Conservation (phyloP, 352 stramenopile genomes). For the Globisporangium barbulae region DNA sequence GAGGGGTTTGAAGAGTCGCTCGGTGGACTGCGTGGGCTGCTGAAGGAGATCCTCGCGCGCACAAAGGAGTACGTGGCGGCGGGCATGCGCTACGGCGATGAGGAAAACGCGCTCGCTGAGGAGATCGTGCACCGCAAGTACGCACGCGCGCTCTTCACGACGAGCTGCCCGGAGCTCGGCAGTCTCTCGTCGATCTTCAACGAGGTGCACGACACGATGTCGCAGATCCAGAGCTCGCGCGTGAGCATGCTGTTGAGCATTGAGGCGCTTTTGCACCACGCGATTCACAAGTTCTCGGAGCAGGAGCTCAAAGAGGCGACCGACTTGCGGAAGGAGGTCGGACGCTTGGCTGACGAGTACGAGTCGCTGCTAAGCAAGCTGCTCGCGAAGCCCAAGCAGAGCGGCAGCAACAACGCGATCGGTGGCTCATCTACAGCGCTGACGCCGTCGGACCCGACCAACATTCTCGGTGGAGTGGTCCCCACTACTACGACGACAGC, state of each 20-base stretch:
- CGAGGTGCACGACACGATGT: conserved; percentile 79
- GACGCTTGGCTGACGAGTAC: conserved; percentile 73
- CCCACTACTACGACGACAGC: neutral
- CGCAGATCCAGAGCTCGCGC: conserved; percentile 77
- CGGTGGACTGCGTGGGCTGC: conserved; percentile 47
- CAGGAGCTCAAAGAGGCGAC: conserved; percentile 72
- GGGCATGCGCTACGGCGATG: conserved; percentile 60
- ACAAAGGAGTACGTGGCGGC: conserved; percentile 77
- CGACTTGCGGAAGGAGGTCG: conserved; percentile 69
- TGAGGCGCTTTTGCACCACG: conserved; percentile 67
- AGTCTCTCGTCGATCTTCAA: conserved; percentile 78
- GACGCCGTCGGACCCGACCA: conserved; percentile 13
- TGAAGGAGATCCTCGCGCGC: conserved; percentile 67
- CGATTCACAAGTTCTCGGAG: conserved; percentile 63
- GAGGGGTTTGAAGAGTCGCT: conserved; percentile 81
- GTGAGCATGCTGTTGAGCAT: conserved; percentile 83
- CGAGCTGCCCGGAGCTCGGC: conserved; percentile 61
- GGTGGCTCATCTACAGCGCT: conserved; percentile 10
- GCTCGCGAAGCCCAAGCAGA: conserved; percentile 62
- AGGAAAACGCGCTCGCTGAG: conserved; percentile 66
- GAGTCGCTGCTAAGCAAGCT: conserved; percentile 78
- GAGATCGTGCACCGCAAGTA: conserved; percentile 79
- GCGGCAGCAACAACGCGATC: conserved; percentile 25
- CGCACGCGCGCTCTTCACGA: conserved; percentile 82
- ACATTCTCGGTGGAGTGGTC: conserved; percentile 14